Conservation (phyloP, 805 yeast genomes). For the Ogataea saltuana region DNA sequence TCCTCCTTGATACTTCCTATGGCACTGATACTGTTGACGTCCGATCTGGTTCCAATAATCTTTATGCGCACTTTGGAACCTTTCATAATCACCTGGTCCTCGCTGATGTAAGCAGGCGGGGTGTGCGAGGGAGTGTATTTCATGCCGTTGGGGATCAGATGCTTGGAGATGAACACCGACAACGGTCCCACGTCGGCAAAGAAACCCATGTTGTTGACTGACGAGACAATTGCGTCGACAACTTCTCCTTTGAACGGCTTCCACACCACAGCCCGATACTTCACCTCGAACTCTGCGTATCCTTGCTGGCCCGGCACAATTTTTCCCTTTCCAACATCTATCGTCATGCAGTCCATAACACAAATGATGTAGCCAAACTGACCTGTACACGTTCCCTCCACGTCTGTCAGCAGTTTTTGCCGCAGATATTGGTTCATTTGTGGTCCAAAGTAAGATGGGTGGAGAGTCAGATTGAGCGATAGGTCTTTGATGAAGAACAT, state of each 20-base stretch:
- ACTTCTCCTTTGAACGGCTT: slow-evolving; percentile 99
- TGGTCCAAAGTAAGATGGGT: slow-evolving; percentile 97
- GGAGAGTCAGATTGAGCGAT: slow-evolving; percentile 87
- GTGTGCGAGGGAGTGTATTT: slow-evolving; percentile 91
- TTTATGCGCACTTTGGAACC: slow-evolving; percentile 92
- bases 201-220: slow-evolving; percentile 92
- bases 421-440: slow-evolving; percentile 93
- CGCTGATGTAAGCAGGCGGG: slow-evolving; percentile 97
- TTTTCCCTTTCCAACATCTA: slow-evolving; percentile 93
- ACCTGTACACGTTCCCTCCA: slow-evolving; percentile 98
- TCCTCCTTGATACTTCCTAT: slow-evolving; percentile 98
- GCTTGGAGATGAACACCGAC: slow-evolving; percentile 91
- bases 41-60: slow-evolving; percentile 96
- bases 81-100: slow-evolving; percentile 92
- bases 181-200: slow-evolving; percentile 98
- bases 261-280: slow-evolving; percentile 96
- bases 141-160: slow-evolving; percentile 92
- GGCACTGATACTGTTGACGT: slow-evolving; percentile 95
- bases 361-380: slow-evolving; percentile 97
- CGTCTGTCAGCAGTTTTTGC: slow-evolving; percentile 88
- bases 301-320: slow-evolving; percentile 85
- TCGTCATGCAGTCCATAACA: slow-evolving; percentile 90
- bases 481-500: slow-evolving; percentile 68
- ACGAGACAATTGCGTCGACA: slow-evolving; percentile 93
- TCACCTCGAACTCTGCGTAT: slow-evolving; percentile 93